These are phyloP conservation scores for Ampelocalamus luodianensis DNA, from an alignment of 176 grass and related monocot species.

Conservation along the genomic window DNA sequence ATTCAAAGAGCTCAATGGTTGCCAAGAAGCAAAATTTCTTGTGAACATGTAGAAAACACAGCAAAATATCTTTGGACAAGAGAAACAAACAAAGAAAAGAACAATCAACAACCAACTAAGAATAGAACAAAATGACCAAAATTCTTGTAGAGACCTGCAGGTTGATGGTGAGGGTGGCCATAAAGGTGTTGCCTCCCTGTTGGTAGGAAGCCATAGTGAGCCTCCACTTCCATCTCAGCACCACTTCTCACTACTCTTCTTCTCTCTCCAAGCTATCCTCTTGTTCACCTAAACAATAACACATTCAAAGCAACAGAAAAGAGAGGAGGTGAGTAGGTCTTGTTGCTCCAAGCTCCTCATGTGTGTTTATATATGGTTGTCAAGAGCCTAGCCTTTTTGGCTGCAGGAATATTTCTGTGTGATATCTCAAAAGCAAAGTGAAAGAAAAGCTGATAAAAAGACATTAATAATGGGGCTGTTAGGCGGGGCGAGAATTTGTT, in stretches of 20 bases:
- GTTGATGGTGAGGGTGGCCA: slow-evolving; percentile 20
- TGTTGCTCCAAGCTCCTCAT: not conserved
- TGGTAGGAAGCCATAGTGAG: slow-evolving; percentile 2
- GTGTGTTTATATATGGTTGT: slow-evolving; percentile 23
- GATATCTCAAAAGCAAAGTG: slow-evolving; percentile 2
- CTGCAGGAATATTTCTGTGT: slow-evolving; percentile 9
- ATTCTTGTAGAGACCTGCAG: slow-evolving; percentile 14
- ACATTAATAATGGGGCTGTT: not conserved
- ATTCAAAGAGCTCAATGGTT: not conserved
- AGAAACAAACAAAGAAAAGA: not conserved
- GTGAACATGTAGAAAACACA: not conserved
- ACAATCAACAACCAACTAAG: not conserved
- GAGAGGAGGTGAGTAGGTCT: not conserved
- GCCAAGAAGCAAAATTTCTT: not conserved
- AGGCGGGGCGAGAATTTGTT: not conserved
- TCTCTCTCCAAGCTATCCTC: not conserved
- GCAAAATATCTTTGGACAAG: not conserved
- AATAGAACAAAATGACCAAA: not conserved
- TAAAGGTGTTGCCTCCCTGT: slow-evolving; percentile 11
- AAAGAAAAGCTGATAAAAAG: not conserved
- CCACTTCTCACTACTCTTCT: not conserved
- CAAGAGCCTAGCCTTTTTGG: slow-evolving; percentile 13
- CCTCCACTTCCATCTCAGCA: slow-evolving; percentile 36
- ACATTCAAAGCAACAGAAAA: not conserved
- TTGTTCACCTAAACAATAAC: not conserved